A percentile compares a stretch with the other conserved stretches of the same genome.
These are phyloP conservation scores for Emergomyces orientalis DNA, from an alignment of 2,329 filamentous ascomycete genomes.

Conservation along the genomic window DNA sequence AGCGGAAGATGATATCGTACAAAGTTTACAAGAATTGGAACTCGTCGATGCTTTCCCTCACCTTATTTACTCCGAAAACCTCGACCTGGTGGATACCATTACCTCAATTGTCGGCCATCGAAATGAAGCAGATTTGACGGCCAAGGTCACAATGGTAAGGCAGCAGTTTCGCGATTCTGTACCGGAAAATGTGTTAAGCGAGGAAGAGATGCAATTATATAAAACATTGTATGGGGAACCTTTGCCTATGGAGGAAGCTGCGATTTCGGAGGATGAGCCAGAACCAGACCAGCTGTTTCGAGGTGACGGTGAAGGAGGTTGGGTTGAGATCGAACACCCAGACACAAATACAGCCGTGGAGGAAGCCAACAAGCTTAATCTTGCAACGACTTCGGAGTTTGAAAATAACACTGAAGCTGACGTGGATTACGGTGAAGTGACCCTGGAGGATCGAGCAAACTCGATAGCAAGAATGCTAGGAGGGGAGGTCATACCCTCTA, in stretches of 20 bases:
- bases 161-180: slow-evolving; percentile 68
- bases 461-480: slow-evolving; percentile 3
- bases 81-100: slow-evolving; percentile 23
- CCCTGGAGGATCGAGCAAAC: slow-evolving; percentile 11
- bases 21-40: slow-evolving; percentile 29
- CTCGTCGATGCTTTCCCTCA: slow-evolving; percentile 23
- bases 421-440: slow-evolving; percentile 11
- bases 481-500: slow-evolving; percentile 36
- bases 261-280: slow-evolving; percentile 23
- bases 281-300: slow-evolving; percentile 30
- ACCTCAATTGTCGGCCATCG: slow-evolving; percentile 24
- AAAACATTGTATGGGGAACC: slow-evolving; percentile 73
- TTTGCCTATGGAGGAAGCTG: slow-evolving; percentile 29
- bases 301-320: slow-evolving; percentile 30
- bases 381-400: not conserved
- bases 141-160: slow-evolving; percentile 56
- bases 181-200: slow-evolving; percentile 59
- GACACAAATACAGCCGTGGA: slow-evolving; percentile 26
- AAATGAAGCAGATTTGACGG: slow-evolving; percentile 26
- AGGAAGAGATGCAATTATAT: slow-evolving; percentile 65
- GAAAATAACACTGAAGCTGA: slow-evolving; percentile 7
- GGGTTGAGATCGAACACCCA: slow-evolving; percentile 25
- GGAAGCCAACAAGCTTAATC: not conserved
- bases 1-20: slow-evolving; percentile 27
- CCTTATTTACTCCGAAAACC: slow-evolving; percentile 19